A percentile compares a stretch with the other conserved stretches of the same genome.
Evolutionary conservation across 441 rosid species (phyloP).

Genomic region (Eutrema salsugineum): DNA sequence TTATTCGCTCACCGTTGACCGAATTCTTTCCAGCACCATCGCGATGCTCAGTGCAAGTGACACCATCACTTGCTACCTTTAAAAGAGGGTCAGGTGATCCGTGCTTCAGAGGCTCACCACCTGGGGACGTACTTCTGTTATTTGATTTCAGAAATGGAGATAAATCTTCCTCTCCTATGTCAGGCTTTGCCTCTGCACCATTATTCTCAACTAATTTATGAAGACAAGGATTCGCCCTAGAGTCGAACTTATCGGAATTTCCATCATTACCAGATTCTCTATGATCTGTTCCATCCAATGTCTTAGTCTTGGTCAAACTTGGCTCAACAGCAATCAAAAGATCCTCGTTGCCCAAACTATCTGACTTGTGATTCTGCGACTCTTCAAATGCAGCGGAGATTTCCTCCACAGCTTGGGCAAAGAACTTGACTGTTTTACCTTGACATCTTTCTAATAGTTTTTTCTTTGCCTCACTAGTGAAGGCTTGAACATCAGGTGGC

Average conservation of each 20-base stretch:
- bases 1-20: slow-evolving; percentile 38
- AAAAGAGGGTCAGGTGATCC: slow-evolving; percentile 25
- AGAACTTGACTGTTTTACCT: slow-evolving; percentile 61
- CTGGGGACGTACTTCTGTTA: slow-evolving; percentile 37
- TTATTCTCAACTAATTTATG: slow-evolving; percentile 36
- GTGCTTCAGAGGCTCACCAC: slow-evolving; percentile 35
- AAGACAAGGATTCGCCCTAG: slow-evolving; percentile 39
- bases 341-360: slow-evolving; percentile 38
- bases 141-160: slow-evolving; percentile 36
- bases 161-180: slow-evolving; percentile 36
- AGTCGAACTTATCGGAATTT: slow-evolving; percentile 32
- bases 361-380: slow-evolving; percentile 44
- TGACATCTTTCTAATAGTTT: slow-evolving; percentile 60
- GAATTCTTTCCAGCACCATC: slow-evolving; percentile 30
- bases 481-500: slow-evolving; percentile 70
- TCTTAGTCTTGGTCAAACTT: slow-evolving; percentile 40
- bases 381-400: slow-evolving; percentile 73
- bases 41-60: slow-evolving; percentile 33
- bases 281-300: slow-evolving; percentile 33
- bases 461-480: slow-evolving; percentile 70
- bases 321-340: slow-evolving; percentile 40
- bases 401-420: slow-evolving; percentile 80
- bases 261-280: slow-evolving; percentile 40
- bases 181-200: slow-evolving; percentile 50
- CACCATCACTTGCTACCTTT: slow-evolving; percentile 35